Evolutionary conservation across 2,329 filamentous ascomycete species (phyloP), one percentile per base, ranked within the genome.

Genomic region (Raffaelea arxii): DNA sequence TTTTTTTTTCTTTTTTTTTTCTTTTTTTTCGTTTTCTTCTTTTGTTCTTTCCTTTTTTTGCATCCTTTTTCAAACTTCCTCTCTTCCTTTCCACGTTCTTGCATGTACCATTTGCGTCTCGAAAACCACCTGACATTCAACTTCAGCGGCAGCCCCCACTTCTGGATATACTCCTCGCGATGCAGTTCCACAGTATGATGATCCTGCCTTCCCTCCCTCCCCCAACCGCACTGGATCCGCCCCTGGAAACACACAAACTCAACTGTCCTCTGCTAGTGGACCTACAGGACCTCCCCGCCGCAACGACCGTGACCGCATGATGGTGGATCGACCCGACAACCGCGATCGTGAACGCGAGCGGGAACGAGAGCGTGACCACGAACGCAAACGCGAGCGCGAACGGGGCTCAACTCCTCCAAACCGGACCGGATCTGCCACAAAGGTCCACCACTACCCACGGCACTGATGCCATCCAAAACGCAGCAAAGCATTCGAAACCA

Each of bases 171-270:
- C n/a, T n/a, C n/a, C n/a, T n/a, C n/a, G n/a, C n/a, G n/a, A 25
- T 49, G 23, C 35, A 48, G 39, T 49, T 56, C 65, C 66, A 63
- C 71, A 74, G 66, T 77, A 74, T 71, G 72, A 74, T 36, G 50
- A 52, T 36, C 46, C 51, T 42, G 41, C 44, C 39, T 50, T 21
- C 35, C 44, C 49, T 41, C 43, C 41, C 21, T 47, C 49, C 44
- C 53, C 48, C 36, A 24, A 48, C 42, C 49, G 44, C 21, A 10
- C 51, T 43, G 51, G 47, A 49, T 10, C 46, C 23, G 39, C 43
- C 36, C 38, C 44, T 22, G 2, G 48, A 44, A 51, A 41, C 35
- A 45, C 45, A 38, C 37, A 49, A 22, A 41, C 53, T 50, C 53
- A 54, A 53, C 47, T 47, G 11, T 41, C 52, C 36, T 41, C 40